A percentile compares a stretch with the other conserved stretches of the same genome.
Conservation (phyloP, 164 flowering plant genomes). For the Akebia trifoliata region DNA sequence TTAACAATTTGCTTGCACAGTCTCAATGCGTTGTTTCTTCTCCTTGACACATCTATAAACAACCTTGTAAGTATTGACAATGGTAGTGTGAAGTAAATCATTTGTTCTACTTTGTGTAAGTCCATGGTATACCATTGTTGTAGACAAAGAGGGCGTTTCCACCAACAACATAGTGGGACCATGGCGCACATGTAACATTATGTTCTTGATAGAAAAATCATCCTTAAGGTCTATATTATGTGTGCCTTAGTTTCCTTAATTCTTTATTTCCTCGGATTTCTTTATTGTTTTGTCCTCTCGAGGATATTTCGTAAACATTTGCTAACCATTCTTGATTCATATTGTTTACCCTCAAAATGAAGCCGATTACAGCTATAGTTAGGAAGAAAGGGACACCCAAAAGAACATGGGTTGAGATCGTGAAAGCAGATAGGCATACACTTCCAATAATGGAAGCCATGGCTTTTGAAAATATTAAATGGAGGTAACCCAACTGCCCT, state of each 20-base stretch:
- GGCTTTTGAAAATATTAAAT: too few relatives aligned
- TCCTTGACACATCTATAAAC: slow-evolving; percentile 55
- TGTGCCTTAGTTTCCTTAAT: not conserved
- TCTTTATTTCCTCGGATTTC: not conserved
- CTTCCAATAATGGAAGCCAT: too few relatives aligned
- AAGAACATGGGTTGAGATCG: too few relatives aligned
- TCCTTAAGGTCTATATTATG: not conserved
- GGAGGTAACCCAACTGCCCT: too few relatives aligned
- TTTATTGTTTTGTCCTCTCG: slow-evolving; percentile 31
- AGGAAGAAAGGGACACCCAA: too few relatives aligned
- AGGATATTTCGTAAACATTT: too few relatives aligned
- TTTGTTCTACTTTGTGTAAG: not conserved
- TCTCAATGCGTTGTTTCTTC: slow-evolving; percentile 50
- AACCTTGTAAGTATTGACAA: slow-evolving; percentile 49
- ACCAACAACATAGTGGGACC: not conserved
- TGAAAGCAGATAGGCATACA: too few relatives aligned
- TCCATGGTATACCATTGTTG: not conserved
- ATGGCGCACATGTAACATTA: too few relatives aligned
- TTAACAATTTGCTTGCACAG: slow-evolving; percentile 63
- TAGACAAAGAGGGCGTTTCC: not conserved
- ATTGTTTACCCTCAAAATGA: too few relatives aligned
- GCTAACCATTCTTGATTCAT: too few relatives aligned
- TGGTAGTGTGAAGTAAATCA: not conserved
- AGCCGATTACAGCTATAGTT: too few relatives aligned
- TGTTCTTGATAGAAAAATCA: not conserved